Conservation (phyloP, 768 basidiomycete genomes). For the Amyloporia xantha region DNA sequence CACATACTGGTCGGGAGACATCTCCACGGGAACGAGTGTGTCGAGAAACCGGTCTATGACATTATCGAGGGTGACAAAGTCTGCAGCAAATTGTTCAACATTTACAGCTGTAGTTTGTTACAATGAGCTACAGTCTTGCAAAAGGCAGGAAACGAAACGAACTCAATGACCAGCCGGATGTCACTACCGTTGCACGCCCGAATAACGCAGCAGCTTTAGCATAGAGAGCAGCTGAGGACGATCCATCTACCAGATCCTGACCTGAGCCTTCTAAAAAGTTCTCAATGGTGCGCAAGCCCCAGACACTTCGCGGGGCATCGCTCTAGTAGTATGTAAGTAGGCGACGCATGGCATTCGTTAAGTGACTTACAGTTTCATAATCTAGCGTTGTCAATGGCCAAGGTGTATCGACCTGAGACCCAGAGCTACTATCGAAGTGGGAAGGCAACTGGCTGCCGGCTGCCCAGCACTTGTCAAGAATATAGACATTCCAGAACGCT, state of each 20-base stretch:
- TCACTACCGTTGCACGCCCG: conserved; percentile 13
- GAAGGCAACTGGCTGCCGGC: conserved; percentile 15
- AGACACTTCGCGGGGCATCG: not conserved
- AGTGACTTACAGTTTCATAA: conserved; percentile 16
- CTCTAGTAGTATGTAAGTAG: not conserved
- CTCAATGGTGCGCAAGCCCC: conserved; percentile 6
- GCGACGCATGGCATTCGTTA: not conserved
- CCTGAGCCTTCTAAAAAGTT: conserved; percentile 3
- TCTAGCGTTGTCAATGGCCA: conserved; percentile 20
- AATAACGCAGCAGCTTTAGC: conserved; percentile 18
- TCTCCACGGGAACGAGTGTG: conserved; percentile 7
- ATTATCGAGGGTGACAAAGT: conserved; percentile 15
- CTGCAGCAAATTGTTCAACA: conserved; percentile 7
- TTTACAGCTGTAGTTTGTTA: conserved; percentile 5
- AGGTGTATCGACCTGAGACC: conserved; percentile 17
- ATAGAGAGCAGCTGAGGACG: conserved; percentile 16
- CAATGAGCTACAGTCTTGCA: too few relatives aligned
- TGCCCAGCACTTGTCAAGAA: conserved; percentile 20
- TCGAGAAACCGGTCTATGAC: conserved; percentile 14
- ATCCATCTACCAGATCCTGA: conserved; percentile 10
- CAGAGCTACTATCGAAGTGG: conserved; percentile 2
- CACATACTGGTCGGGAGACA: conserved; percentile 8
- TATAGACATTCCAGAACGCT: conserved; percentile 23
- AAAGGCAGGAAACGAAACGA: conserved; percentile 6
- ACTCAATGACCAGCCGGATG: conserved; percentile 15